These are phyloP conservation scores for Metschnikowia cerradonensis DNA, from an alignment of 805 yeast species.

Conservation along the genomic window DNA sequence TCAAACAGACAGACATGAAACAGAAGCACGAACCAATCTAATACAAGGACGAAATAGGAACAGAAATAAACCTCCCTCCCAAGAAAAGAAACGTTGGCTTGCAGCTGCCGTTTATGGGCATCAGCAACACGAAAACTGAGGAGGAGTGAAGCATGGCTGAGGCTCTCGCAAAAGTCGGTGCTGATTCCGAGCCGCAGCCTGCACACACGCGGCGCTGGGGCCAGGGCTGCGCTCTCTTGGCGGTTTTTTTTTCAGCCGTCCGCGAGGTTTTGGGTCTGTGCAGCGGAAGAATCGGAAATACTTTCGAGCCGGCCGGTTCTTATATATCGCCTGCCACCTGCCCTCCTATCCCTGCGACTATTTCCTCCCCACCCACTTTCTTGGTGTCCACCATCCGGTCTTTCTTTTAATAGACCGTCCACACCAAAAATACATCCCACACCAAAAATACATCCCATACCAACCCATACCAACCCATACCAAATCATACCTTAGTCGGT, in stretches of 20 bases:
- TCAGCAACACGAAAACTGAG: too few relatives aligned
- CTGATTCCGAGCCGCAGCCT: constrained; percentile 1
- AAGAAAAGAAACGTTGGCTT: too few relatives aligned
- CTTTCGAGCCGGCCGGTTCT: constrained; percentile 1
- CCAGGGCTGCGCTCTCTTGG: constrained; percentile 9
- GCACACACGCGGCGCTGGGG: constrained; percentile 5
- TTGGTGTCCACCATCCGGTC: background rate
- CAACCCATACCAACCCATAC: too few relatives aligned
- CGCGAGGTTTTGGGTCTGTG: constrained; percentile 2
- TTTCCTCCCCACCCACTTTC: background rate
- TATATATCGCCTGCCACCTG: constrained; percentile 1
- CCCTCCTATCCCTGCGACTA: background rate
- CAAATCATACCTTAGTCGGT: too few relatives aligned
- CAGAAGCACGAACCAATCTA: too few relatives aligned
- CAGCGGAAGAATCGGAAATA: constrained; percentile 5
- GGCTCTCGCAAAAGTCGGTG: background rate
- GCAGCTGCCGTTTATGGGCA: too few relatives aligned
- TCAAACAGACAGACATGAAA: too few relatives aligned
- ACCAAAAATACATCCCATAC: too few relatives aligned
- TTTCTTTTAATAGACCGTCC: background rate
- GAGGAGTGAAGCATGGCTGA: background rate
- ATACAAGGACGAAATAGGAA: too few relatives aligned
- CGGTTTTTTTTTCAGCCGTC: constrained; percentile 5
- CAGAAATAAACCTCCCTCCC: too few relatives aligned
- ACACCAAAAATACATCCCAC: too few relatives aligned